Conservation (phyloP, 2,329 filamentous ascomycete genomes). For the Fusarium protoensiforme region DNA sequence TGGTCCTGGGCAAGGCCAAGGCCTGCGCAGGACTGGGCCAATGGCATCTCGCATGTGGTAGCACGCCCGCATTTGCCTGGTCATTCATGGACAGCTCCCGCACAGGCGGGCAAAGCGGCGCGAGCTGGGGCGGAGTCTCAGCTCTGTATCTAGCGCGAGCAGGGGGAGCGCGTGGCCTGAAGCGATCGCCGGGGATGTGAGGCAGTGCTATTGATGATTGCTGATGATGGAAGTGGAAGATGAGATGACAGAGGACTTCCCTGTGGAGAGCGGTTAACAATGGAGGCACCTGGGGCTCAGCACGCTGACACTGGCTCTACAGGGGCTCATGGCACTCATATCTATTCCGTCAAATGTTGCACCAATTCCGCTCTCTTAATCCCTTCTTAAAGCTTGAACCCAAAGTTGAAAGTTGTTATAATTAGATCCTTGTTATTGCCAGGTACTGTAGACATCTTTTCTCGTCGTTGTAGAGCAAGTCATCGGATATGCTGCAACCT, state of each 20-base stretch:
- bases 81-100: conserved; percentile 25
- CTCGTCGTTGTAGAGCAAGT: background rate
- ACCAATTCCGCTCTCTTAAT: background rate
- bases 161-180: conserved; percentile 16
- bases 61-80: conserved; percentile 38
- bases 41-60: conserved; percentile 23
- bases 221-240: background rate
- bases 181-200: conserved; percentile 10
- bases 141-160: conserved; percentile 28
- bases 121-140: conserved; percentile 28
- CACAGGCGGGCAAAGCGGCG: conserved; percentile 33
- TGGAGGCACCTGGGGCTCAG: background rate
- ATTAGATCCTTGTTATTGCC: background rate
- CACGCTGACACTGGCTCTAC: background rate
- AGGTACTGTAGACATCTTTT: background rate
- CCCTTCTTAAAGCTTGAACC: background rate
- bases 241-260: background rate
- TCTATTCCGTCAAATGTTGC: background rate
- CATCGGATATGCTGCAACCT: background rate
- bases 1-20: conserved; percentile 2
- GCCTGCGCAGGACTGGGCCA: conserved; percentile 15
- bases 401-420: background rate
- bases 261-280: conserved; percentile 1
- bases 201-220: background rate
- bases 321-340: background rate